These are phyloP conservation scores for Gossypium bickii DNA, from an alignment of 345 rosid genomes.

Conservation along the genomic window DNA sequence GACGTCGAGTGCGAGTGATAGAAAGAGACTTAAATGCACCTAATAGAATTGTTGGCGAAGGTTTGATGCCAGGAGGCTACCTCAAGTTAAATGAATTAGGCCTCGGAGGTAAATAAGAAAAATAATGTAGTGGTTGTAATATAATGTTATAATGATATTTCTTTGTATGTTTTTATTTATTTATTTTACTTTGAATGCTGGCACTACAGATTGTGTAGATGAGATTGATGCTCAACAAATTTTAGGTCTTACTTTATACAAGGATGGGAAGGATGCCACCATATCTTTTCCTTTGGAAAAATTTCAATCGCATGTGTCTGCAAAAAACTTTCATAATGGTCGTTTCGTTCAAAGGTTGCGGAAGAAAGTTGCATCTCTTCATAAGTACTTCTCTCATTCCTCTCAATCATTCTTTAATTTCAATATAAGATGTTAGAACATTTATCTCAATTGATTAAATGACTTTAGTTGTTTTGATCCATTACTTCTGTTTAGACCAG, in stretches of 20 bases:
- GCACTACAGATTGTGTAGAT: slow-evolving; percentile 33
- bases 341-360: slow-evolving; percentile 24
- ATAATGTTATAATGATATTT: too few relatives aligned
- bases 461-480: too few relatives aligned
- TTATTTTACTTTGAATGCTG: too few relatives aligned
- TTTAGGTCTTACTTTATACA: slow-evolving; percentile 28
- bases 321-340: slow-evolving; percentile 31
- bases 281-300: slow-evolving; percentile 28
- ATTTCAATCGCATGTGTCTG: slow-evolving; percentile 19
- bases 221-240: slow-evolving; percentile 38
- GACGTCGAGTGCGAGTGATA: slow-evolving; percentile 6
- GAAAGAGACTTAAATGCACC: slow-evolving; percentile 17
- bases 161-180: neutral
- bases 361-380: too few relatives aligned
- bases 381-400: too few relatives aligned
- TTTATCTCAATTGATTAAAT: neutral
- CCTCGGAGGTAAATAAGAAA: slow-evolving; percentile 19
- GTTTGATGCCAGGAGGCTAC: slow-evolving; percentile 19
- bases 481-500: too few relatives aligned
- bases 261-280: slow-evolving; percentile 26
- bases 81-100: slow-evolving; percentile 22
- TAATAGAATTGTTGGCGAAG: slow-evolving; percentile 20
- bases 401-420: neutral
- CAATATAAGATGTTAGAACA: neutral
- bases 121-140: neutral